These are phyloP conservation scores for Besnoitia besnoiti DNA, from an alignment of 169 alveolate genomes.

Conservation along the genomic window DNA sequence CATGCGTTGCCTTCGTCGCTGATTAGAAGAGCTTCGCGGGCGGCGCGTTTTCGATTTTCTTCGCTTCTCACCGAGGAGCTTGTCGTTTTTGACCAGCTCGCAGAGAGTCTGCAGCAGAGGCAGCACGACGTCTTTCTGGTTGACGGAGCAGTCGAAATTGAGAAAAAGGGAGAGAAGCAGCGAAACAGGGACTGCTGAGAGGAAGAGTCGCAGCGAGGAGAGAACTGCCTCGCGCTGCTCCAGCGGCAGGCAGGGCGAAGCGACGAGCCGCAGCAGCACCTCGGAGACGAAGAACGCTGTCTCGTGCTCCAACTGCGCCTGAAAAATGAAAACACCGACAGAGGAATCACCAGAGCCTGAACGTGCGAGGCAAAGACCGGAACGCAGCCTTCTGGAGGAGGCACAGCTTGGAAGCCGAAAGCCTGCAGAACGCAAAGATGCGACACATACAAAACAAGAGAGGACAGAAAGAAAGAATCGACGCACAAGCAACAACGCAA, in stretches of 20 bases:
- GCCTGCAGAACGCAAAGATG: background rate
- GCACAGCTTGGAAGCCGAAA: too few relatives aligned
- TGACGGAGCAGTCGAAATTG: slow-evolving; percentile 22
- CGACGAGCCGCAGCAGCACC: slow-evolving; percentile 18
- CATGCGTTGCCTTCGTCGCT: too few relatives aligned
- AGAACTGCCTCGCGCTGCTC: slow-evolving; percentile 33
- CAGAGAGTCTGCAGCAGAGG: slow-evolving; percentile 11
- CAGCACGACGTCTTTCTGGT: slow-evolving; percentile 33
- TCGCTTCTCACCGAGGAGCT: too few relatives aligned
- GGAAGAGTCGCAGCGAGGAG: background rate
- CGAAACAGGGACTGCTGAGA: background rate
- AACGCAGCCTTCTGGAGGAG: too few relatives aligned
- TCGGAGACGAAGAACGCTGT: slow-evolving; percentile 20
- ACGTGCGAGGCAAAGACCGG: background rate
- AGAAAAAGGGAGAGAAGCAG: background rate
- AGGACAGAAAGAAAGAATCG: background rate
- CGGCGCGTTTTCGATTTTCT: too few relatives aligned
- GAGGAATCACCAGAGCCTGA: background rate
- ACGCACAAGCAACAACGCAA: background rate
- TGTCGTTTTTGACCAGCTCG: too few relatives aligned
- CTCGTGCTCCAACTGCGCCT: slow-evolving; percentile 26
- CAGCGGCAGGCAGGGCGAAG: background rate
- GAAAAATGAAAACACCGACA: background rate
- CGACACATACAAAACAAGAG: background rate
- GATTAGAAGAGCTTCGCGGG: too few relatives aligned